Evolutionary conservation across 1,284 basidiomycete species (phyloP).

Genomic region (Tilletia caries): DNA sequence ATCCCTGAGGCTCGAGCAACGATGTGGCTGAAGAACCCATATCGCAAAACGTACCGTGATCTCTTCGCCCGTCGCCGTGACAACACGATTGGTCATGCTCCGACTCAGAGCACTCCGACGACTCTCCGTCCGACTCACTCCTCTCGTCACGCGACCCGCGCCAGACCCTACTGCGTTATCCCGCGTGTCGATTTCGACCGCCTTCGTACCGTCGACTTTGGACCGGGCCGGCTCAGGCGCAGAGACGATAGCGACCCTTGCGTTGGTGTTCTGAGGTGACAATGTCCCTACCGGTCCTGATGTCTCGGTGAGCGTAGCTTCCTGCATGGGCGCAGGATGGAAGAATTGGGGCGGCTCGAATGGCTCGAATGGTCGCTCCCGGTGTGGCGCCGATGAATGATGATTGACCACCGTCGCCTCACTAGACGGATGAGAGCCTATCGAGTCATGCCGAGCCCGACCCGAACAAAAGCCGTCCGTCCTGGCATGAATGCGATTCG

Average conservation of each 20-base stretch:
- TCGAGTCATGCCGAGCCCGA: too few relatives aligned
- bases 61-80: constrained; percentile 7
- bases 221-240: too few relatives aligned
- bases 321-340: not conserved
- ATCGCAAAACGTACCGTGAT: constrained; percentile 6
- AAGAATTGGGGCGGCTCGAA: constrained; percentile 4
- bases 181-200: too few relatives aligned
- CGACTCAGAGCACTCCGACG: not conserved
- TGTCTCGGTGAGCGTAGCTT: too few relatives aligned
- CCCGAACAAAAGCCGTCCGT: not conserved
- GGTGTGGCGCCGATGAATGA: not conserved
- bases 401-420: not conserved
- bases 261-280: too few relatives aligned
- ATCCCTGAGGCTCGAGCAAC: not conserved
- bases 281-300: too few relatives aligned
- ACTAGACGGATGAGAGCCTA: not conserved
- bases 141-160: not conserved
- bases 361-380: not conserved
- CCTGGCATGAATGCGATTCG: not conserved
- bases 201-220: too few relatives aligned
- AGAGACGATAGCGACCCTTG: too few relatives aligned
- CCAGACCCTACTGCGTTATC: not conserved
- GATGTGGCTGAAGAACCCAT: not conserved
- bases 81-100: not conserved
- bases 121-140: constrained; percentile 5